Evolutionary conservation across 2,329 filamentous ascomycete species (phyloP), one percentile per base, ranked within the genome.

Genomic region (Exophiala sp.): DNA sequence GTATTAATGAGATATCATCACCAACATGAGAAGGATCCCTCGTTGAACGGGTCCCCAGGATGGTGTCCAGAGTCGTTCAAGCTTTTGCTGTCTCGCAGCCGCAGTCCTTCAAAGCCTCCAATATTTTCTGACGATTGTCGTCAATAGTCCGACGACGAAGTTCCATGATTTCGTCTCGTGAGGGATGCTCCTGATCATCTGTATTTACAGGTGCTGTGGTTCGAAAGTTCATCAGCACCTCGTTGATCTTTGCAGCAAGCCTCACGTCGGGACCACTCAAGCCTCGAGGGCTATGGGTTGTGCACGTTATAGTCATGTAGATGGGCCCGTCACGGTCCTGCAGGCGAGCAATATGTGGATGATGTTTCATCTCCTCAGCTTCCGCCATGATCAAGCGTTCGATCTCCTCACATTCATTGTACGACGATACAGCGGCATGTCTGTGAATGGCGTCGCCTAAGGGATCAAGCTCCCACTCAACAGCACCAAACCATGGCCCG

Each of bases 261-360:
- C 52, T 55, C n/a, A 50, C 52, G 40, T 63, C 62, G 42, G 57
- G 54, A 57, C 54, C 52, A 39, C 62, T 61, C 20, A 63, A 51
- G 5, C 62, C 62, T 24, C 53, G 56, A 42, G 62, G 62, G 47
- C 52, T 51, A 40, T 63, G 62, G 12, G 62, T 62, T n/a, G 62
- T 63, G 47, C 62, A 63, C 10, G 62, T 62, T 14, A 63, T 54
- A 11, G 59, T 62, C 41, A 62, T 47, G 42, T 24, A 52, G 24
- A 12, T 21, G 52, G 35, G 29, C n/a, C 32, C 47, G n/a, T 48
- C 12, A 14, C 49, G 34, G 36, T 32, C 40, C 18, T 38, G 14
- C 29, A 52, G 54, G 16, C 48, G 50, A 33, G 51, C 49, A n/a
- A 62, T 53, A 20, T 62, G 62, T 14, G 62, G 60, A 43, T 63